Evolutionary conservation across 2,329 filamentous ascomycete species (phyloP).

Genomic region (Talaromyces sp.): DNA sequence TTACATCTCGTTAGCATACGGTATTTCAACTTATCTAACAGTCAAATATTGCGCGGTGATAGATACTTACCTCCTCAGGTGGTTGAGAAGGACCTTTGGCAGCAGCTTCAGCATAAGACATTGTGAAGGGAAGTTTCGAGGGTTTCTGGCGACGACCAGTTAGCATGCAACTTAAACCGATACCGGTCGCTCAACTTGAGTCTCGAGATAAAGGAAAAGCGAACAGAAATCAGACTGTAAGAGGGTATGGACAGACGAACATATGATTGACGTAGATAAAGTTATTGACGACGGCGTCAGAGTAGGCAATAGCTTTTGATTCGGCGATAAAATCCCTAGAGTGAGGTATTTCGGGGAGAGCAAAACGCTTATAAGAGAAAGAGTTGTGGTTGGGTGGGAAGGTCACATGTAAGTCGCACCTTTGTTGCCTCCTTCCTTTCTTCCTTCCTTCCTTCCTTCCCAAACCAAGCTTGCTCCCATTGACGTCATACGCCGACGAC

Average conservation of each 20-base stretch:
- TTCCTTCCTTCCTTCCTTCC: neutral
- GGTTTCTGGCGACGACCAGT: neutral
- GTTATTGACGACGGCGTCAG: neutral
- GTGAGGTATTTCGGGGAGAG: neutral
- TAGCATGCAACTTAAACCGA: neutral
- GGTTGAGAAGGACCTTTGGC: slow-evolving; percentile 44
- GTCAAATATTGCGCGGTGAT: neutral
- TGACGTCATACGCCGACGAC: slow-evolving; percentile 8
- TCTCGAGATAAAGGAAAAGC: neutral
- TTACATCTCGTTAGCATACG: neutral
- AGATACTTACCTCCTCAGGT: slow-evolving; percentile 39
- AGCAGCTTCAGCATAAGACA: slow-evolving; percentile 48
- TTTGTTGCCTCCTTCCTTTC: neutral
- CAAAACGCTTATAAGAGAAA: neutral
- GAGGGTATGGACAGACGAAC: neutral
- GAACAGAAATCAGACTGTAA: neutral
- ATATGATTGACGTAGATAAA: neutral
- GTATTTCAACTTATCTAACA: neutral
- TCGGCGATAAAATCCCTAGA: neutral
- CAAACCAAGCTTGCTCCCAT: neutral
- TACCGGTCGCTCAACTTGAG: neutral
- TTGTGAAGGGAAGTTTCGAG: slow-evolving; percentile 21
- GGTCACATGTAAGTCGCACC: neutral
- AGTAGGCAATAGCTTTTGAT: neutral
- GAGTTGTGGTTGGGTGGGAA: neutral